Evolutionary conservation across 2,329 filamentous ascomycete species (phyloP), one percentile per base, ranked within the genome.

Genomic region (Coniochaeta prunicola): DNA sequence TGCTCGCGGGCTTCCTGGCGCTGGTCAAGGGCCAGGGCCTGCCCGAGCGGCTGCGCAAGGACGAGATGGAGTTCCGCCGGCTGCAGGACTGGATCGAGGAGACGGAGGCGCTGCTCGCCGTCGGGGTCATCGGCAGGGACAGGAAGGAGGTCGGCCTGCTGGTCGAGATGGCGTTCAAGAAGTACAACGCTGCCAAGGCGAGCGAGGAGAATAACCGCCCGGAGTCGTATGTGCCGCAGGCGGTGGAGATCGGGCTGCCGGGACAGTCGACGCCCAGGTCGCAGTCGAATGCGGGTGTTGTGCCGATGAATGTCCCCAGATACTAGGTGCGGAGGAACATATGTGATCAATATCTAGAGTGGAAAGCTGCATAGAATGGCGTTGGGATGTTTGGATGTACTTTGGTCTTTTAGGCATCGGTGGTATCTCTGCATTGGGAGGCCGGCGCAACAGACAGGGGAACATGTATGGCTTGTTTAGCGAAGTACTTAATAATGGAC

Each of bases 1-100:
- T 85, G 3, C 76, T 87, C 6, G 86, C 86, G 1, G 85, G 86
- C 17, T 71, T 86, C 1, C 70, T 88, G 21, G 84, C 84, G 0
- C 76, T 82, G 8, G 66, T 82, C 53, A 81, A 80, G 65, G 77
- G 79, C 4, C 78, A 79, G 45, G 80, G 79, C 0, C 64, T 82
- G 57, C 79, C 79, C 0, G 75, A 79, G 62, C 67, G 76, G 17
- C 61, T 82, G 19, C 70, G 75, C 42, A 75, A 77, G 56, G 76
- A 82, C 59, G 74, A 75, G 38, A 70, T 76, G 17, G 76, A 76
- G 48, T 79, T 78, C 63, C 67, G 75, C 0, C 72, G 75, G 36
- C 67, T 82, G 24, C 76, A 78, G 65, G 80, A 81, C 63, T 82
- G 78, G 72, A 79, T 83, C 53, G 80, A 83, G 62, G 78, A 82